Evolutionary conservation across 306 rosid species (phyloP).

Genomic region (Malus fusca): DNA sequence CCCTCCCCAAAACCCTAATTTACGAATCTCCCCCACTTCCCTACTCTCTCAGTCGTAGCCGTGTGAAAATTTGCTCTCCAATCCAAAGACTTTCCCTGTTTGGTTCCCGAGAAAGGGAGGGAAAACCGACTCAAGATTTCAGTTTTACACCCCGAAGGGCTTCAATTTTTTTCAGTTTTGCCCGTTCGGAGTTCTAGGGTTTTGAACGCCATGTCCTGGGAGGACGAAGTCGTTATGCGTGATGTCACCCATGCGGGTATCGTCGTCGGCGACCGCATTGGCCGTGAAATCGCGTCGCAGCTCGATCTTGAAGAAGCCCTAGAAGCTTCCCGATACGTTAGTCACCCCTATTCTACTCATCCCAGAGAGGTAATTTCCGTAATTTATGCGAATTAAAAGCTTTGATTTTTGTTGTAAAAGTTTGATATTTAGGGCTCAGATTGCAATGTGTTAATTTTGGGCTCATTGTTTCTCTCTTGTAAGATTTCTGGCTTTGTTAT

Average conservation of each 20-base stretch:
- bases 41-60: neutral
- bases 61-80: conserved; percentile 9
- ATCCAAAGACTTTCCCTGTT: neutral
- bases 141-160: neutral
- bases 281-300: conserved; percentile 74
- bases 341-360: conserved; percentile 82
- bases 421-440: neutral
- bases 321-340: conserved; percentile 84
- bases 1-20: conserved; percentile 58
- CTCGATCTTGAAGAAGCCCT: conserved; percentile 92
- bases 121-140: conserved; percentile 2
- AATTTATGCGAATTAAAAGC: neutral
- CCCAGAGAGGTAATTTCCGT: conserved; percentile 68
- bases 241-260: conserved; percentile 81
- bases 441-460: neutral
- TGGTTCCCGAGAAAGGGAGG: conserved; percentile 20
- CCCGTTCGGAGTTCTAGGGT: conserved; percentile 18
- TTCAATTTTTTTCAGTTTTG: neutral
- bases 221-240: conserved; percentile 71
- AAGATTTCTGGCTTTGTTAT: neutral
- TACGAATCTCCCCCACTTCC: neutral
- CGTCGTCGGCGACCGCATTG: conserved; percentile 79
- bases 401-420: neutral
- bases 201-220: conserved; percentile 52
- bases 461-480: neutral